phyloP scores from a whole-genome alignment of 228 moss, liverwort and hornwort species.

The Sphagnum fallax region DNA sequence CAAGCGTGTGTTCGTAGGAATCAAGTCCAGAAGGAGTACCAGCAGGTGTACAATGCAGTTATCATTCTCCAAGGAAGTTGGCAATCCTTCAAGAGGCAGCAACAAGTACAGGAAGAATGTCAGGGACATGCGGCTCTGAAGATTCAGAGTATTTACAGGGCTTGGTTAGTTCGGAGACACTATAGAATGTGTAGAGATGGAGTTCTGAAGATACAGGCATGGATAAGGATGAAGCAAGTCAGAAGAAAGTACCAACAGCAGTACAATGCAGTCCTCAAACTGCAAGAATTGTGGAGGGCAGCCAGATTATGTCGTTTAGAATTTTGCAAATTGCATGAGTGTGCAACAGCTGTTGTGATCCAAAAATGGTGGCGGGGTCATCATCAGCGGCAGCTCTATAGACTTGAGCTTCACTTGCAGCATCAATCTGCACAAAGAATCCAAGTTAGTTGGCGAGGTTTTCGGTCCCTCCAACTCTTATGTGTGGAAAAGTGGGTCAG shows the following conservation, averaged over 20 bases:
- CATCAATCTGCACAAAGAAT: conserved; percentile 8
- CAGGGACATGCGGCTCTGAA: conserved; percentile 9
- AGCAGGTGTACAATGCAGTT: conserved; percentile 7
- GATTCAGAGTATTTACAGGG: conserved; percentile 15
- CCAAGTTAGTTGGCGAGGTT: conserved; percentile 15
- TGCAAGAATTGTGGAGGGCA: conserved; percentile 13
- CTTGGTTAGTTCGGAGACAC: conserved; percentile 3
- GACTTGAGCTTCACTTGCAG: conserved; percentile 6
- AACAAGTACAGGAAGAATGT: conserved; percentile 2
- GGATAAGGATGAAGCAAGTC: conserved; percentile 9
- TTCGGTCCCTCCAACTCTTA: conserved; percentile 8
- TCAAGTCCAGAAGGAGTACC: conserved; percentile 7
- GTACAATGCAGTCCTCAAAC: conserved; percentile 7
- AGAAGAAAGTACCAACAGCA: conserved; percentile 6
- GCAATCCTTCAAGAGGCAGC: conserved; percentile 4
- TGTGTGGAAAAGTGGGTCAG: conserved; percentile 12
- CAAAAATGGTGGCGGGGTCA: conserved; percentile 21
- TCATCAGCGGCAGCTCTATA: conserved; percentile 11
- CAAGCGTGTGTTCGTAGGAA: conserved; percentile 16
- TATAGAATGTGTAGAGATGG: conserved; percentile 1
- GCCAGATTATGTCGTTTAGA: not conserved
- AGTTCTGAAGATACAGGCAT: conserved; percentile 14
- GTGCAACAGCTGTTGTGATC: not conserved
- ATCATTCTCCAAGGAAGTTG: conserved; percentile 12
- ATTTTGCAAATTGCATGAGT: conserved; percentile 3